Evolutionary conservation across 2,329 filamentous ascomycete species (phyloP).

Genomic region (Fonsecaea erecta): DNA sequence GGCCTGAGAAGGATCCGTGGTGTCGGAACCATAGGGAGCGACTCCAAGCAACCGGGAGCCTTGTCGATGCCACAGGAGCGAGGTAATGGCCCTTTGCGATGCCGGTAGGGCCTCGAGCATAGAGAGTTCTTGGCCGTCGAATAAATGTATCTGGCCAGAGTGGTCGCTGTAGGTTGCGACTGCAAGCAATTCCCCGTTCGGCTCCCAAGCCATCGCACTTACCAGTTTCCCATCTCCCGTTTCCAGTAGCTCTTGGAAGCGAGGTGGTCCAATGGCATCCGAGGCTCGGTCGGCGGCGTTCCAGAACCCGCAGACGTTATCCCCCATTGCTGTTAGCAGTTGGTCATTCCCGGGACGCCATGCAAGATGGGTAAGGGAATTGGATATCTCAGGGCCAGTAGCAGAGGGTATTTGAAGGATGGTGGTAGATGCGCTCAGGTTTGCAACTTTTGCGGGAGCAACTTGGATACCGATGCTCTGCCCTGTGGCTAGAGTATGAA

Average conservation of each 20-base stretch:
- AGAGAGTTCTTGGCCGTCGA: constrained; percentile 48
- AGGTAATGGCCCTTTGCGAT: constrained; percentile 50
- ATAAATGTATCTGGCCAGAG: constrained; percentile 52
- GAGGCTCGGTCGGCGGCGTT: constrained; percentile 39
- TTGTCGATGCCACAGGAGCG: constrained; percentile 48
- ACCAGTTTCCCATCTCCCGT: constrained; percentile 41
- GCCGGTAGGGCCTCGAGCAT: constrained; percentile 51
- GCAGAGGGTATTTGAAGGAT: constrained; percentile 44
- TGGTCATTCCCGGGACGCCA: constrained; percentile 54
- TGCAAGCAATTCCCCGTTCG: constrained; percentile 50
- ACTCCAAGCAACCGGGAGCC: constrained; percentile 49
- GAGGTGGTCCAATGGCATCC: constrained; percentile 13
- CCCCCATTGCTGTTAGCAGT: constrained; percentile 49
- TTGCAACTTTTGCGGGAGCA: constrained; percentile 52
- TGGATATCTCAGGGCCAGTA: constrained; percentile 39
- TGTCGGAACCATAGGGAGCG: constrained; percentile 46
- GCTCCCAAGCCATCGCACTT: constrained; percentile 54
- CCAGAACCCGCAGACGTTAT: constrained; percentile 53
- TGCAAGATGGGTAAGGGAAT: constrained; percentile 46
- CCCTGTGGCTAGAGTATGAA: constrained; percentile 50
- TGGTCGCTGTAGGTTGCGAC: constrained; percentile 52
- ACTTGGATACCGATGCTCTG: constrained; percentile 55
- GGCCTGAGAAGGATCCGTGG: constrained; percentile 2
- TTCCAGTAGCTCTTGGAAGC: constrained; percentile 30
- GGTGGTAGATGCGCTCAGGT: constrained; percentile 51